Percentiles rank a stretch among this genome's conserved stretches.
phyloP scores from a whole-genome alignment of 768 basidiomycete genomes.

The Rhizopogon roseolus region DNA sequence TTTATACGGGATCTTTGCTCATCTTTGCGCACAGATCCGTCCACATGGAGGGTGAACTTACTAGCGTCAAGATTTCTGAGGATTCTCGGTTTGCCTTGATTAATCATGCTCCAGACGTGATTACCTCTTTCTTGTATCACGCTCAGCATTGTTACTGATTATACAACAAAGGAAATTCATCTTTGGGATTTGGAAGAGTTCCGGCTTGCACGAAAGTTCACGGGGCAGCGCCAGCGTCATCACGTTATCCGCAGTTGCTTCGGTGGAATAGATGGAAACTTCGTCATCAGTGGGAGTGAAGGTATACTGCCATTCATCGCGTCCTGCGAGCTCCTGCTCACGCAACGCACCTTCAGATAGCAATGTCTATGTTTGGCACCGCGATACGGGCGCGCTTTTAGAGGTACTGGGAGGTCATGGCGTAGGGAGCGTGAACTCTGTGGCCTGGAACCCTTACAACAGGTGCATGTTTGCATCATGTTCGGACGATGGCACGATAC shows the following conservation, averaged over 20 bases:
- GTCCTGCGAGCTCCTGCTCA: constrained; percentile 1
- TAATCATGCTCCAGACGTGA: constrained; percentile 83
- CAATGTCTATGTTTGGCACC: constrained; percentile 94
- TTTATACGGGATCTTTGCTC: constrained; percentile 6
- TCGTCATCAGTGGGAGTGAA: constrained; percentile 93
- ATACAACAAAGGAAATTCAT: constrained; percentile 68
- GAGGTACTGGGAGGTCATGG: constrained; percentile 87
- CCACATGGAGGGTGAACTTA: constrained; percentile 72
- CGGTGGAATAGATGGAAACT: constrained; percentile 84
- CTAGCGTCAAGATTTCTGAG: constrained; percentile 80
- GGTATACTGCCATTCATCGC: constrained; percentile 42
- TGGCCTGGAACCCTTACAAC: constrained; percentile 92
- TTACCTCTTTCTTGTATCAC: constrained; percentile 17
- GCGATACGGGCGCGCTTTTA: constrained; percentile 76
- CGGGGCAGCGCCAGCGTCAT: constrained; percentile 77
- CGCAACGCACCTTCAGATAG: constrained; percentile 53
- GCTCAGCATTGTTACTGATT: constrained; percentile 4
- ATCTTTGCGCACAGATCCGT: constrained; percentile 44
- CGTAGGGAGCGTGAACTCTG: constrained; percentile 88
- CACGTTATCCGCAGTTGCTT: constrained; percentile 93
- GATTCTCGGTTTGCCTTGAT: constrained; percentile 87
- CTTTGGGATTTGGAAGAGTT: constrained; percentile 76
- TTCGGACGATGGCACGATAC: constrained; percentile 87
- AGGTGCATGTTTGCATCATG: constrained; percentile 94
- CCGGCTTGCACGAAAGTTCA: constrained; percentile 72